Evolutionary conservation across 2,329 filamentous ascomycete genomes (phyloP), one percentile per base, ranked within the genome.

Genomic region (Coccinonectria pachysandricola): DNA sequence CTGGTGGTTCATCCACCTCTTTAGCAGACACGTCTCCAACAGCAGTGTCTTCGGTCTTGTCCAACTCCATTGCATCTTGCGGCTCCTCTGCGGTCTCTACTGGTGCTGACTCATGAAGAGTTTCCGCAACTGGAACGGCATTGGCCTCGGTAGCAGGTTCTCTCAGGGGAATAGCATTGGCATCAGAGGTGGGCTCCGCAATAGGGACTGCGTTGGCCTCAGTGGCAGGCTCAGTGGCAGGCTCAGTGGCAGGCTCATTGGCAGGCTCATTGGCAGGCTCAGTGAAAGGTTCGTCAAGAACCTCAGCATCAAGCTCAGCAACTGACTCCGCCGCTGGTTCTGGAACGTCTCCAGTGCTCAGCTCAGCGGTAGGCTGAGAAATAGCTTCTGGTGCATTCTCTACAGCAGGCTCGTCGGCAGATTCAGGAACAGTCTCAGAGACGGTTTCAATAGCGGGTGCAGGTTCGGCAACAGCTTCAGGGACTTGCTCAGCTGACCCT

Each of bases 171-270:
- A n/a, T n/a, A 4, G 11, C 12, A 12, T 9, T 25, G 7, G 20
- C 10, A 7, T 14, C 15, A 14, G 13, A 9, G 3, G 8, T 17
- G 10, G 20, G 11, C 9, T 19, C 27, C 15, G 12, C 12, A 15
- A 9, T 19, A 8, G 27, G 11, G 19, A 15, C 25, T n/a, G 8
- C 14, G 23, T 15, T 12, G 10, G 28, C 10, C 19, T 21, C 13
- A 10, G 23, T 15, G 8, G 26, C 21, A 4, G 23, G 5, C 15
- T 31, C 23, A 9, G 12, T 16, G 11, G 35, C 25, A 11, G 31
- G 20, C 20, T 39, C 42, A 14, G 27, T 15, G 9, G n/a, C 23
- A 10, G 31, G 27, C n/a, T 43, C 36, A 8, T 38, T 30, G 0
- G 20, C 21, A 15, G 37, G 29, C 6, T 26, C 17, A n/a, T 28